Evolutionary conservation across 208 protist species (phyloP).

Genomic region (Sergeia podlipaevii): DNA sequence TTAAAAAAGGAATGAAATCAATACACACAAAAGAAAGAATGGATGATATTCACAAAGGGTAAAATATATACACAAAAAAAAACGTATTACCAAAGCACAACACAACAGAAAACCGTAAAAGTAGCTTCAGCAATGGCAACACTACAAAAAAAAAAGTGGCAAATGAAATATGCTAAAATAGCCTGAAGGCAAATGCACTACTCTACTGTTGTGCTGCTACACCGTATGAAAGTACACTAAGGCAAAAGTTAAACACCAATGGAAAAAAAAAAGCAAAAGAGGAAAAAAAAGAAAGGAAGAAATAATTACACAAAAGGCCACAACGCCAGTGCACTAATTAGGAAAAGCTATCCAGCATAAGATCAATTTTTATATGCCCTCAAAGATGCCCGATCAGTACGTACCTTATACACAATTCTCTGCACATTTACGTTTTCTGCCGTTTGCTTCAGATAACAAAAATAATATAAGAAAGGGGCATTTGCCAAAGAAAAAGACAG

Average conservation of each 20-base stretch:
- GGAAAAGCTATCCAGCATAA: not conserved
- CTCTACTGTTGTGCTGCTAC: not conserved
- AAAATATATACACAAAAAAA: not conserved
- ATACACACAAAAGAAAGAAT: not conserved
- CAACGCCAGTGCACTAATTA: not conserved
- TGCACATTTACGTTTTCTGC: not conserved
- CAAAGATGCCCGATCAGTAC: not conserved
- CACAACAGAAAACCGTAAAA: conserved; percentile 2
- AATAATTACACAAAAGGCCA: not conserved
- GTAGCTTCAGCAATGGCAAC: not conserved
- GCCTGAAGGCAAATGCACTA: not conserved
- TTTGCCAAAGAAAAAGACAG: not conserved
- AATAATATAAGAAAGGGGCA: not conserved
- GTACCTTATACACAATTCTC: not conserved
- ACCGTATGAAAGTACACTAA: conserved; percentile 1
- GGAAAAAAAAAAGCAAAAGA: conserved; percentile 4
- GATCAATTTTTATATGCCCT: not conserved
- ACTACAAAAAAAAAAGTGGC: conserved; percentile 10
- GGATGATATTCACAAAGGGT: not conserved
- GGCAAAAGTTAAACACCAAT: not conserved
- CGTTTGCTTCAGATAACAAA: not conserved
- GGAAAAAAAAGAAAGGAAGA: conserved; percentile 1
- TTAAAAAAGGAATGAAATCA: not conserved
- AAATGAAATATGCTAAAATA: conserved; percentile 2
- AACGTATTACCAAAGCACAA: not conserved